Percentiles rank a stretch among this genome's conserved stretches.
These are phyloP conservation scores for Arabidopsis lyrata DNA, from an alignment of 441 rosid genomes.

Conservation along the genomic window DNA sequence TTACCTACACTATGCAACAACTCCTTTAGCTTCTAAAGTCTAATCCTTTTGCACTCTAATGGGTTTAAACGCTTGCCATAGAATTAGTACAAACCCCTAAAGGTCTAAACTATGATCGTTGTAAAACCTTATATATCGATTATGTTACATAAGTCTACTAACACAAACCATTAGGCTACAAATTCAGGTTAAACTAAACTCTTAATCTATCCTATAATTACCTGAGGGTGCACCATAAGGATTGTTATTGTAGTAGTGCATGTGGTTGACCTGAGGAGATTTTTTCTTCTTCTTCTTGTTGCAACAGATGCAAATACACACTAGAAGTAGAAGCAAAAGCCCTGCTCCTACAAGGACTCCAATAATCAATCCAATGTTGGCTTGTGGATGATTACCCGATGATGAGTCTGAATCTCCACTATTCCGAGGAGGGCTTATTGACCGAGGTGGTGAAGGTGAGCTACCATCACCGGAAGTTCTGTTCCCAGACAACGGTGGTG, in stretches of 20 bases:
- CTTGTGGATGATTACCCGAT: constrained; percentile 40
- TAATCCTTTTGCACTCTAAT: constrained; percentile 8
- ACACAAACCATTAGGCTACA: background rate
- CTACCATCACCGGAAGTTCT: constrained; percentile 27
- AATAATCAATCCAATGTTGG: constrained; percentile 45
- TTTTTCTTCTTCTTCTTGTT: constrained; percentile 55
- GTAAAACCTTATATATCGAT: background rate
- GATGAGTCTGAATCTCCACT: constrained; percentile 32
- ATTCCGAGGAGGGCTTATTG: constrained; percentile 46
- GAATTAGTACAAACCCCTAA: background rate
- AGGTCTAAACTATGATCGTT: background rate
- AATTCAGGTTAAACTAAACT: background rate
- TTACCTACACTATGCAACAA: constrained; percentile 43
- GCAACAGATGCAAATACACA: constrained; percentile 49
- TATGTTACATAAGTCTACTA: background rate
- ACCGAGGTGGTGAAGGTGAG: constrained; percentile 49
- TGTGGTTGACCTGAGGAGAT: constrained; percentile 32
- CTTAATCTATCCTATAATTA: constrained; percentile 1
- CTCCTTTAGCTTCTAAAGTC: constrained; percentile 27
- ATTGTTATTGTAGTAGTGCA: constrained; percentile 55
- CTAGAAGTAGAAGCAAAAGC: constrained; percentile 50
- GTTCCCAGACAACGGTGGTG: constrained; percentile 27
- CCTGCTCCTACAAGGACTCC: constrained; percentile 61
- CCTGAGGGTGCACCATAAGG: constrained; percentile 45
- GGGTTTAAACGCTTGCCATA: background rate